These are phyloP conservation scores for Discostella stelligeroides DNA, from an alignment of 108 stramenopile species.

Conservation along the genomic window DNA sequence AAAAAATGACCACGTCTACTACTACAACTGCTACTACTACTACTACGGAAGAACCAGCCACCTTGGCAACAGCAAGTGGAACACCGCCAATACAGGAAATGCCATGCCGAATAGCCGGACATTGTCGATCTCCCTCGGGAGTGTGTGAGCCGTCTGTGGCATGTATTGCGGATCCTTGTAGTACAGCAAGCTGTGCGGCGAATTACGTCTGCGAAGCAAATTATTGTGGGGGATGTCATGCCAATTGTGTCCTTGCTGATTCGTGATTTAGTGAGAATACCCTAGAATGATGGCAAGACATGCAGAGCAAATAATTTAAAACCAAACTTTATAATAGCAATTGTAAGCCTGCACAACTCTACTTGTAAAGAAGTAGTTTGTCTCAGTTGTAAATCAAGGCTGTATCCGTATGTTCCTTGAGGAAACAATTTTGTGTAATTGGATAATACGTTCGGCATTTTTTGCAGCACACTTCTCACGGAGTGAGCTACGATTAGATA, in stretches of 20 bases:
- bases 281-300: too few relatives aligned
- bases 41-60: constrained; percentile 10
- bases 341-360: too few relatives aligned
- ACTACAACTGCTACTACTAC: constrained; percentile 2
- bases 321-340: too few relatives aligned
- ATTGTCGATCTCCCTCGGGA: constrained; percentile 10
- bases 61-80: neutral
- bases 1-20: neutral
- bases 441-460: too few relatives aligned
- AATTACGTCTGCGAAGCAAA: constrained; percentile 12
- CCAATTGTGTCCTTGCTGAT: constrained; percentile 3
- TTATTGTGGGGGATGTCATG: constrained; percentile 17
- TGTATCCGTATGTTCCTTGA: too few relatives aligned
- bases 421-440: too few relatives aligned
- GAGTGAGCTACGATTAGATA: too few relatives aligned
- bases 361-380: too few relatives aligned
- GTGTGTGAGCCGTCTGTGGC: constrained; percentile 3
- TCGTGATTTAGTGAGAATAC: too few relatives aligned
- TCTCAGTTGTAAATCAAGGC: too few relatives aligned
- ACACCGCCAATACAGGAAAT: neutral
- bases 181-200: neutral
- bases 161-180: constrained; percentile 13
- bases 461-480: too few relatives aligned
- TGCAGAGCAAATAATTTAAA: too few relatives aligned
- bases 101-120: neutral